These are phyloP conservation scores for Rhizopogon rudus DNA, from an alignment of 768 basidiomycete genomes.

Conservation along the genomic window DNA sequence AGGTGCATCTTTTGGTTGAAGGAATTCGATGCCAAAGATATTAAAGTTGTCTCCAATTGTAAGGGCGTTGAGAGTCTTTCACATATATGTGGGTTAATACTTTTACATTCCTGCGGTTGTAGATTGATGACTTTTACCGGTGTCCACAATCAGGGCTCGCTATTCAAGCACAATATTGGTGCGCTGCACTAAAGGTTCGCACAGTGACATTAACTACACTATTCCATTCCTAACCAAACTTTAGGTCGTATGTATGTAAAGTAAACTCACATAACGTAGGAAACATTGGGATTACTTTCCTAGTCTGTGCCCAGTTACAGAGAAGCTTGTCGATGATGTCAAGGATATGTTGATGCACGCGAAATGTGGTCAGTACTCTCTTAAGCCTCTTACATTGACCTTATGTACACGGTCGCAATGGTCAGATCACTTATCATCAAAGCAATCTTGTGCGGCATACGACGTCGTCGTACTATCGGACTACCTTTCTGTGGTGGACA, in stretches of 20 bases:
- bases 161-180: slow-evolving; percentile 37
- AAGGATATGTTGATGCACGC: neutral
- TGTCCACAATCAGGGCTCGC: slow-evolving; percentile 22
- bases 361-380: neutral
- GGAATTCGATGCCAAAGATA: slow-evolving; percentile 27
- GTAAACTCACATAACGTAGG: slow-evolving; percentile 16
- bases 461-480: slow-evolving; percentile 14
- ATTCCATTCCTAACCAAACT: neutral
- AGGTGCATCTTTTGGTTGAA: slow-evolving; percentile 53
- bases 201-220: neutral
- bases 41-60: slow-evolving; percentile 21
- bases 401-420: neutral
- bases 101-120: neutral
- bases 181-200: neutral
- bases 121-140: neutral
- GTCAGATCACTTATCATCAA: slow-evolving; percentile 24
- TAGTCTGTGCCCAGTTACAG: slow-evolving; percentile 4
- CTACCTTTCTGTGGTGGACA: slow-evolving; percentile 20
- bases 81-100: slow-evolving; percentile 18
- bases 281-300: slow-evolving; percentile 28
- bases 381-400: neutral
- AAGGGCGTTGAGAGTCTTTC: slow-evolving; percentile 12
- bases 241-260: neutral
- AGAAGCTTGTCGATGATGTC: neutral
- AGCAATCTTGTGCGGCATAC: slow-evolving; percentile 19